Base-by-base conservation (phyloP, 331 rosid species). In the Quercus tomentella region DNA sequence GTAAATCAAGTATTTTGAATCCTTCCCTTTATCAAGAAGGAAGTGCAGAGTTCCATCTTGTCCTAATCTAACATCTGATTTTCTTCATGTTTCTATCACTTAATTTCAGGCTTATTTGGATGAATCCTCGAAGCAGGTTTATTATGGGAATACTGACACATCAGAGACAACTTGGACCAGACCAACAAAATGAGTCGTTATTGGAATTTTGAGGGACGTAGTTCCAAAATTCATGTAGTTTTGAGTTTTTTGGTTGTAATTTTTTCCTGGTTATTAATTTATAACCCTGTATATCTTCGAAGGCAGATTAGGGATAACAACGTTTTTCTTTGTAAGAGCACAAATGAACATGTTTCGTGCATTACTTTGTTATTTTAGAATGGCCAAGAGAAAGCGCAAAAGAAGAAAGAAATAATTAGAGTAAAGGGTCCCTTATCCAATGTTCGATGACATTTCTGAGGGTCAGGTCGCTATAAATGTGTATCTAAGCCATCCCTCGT, bases 111-210 rank as follows among this genome's bases (percentile, higher is more conserved):
- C 79, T 37, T 93, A 88, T 73, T 96, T 94, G 96, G 99, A 96
- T 25, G 97, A 91, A 66, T 80, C 90, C 7, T 84, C 98, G 3
- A 93, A 90, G 89, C 89, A 93, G 80, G 91, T 91, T 78, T 96
- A 96, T 77, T 96, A 91, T 69, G 98, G 97, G 56, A 96, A 96
- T 33, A 56, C 82, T 8, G 63, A 69, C 51, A 96, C 99, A 3
- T 85, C 91, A 11, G 94, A 91, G 87, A 93, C 99, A 6, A 80
- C 92, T n/a, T 96, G 99, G 99, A 89, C 83, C 10, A 86, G 83
- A 75, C 93, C 93, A 15, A 83, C 86, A 23, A 86, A 86, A 77
- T 91, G 82, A 86, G 81, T 56, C 54, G 1, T 21, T 37, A 16
- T 65, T 25, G 41, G 23, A 72, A 11, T 69, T 56, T 70, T 14